phyloP scores from a whole-genome alignment of 306 rosid genomes.

The Begonia peltatifolia region DNA sequence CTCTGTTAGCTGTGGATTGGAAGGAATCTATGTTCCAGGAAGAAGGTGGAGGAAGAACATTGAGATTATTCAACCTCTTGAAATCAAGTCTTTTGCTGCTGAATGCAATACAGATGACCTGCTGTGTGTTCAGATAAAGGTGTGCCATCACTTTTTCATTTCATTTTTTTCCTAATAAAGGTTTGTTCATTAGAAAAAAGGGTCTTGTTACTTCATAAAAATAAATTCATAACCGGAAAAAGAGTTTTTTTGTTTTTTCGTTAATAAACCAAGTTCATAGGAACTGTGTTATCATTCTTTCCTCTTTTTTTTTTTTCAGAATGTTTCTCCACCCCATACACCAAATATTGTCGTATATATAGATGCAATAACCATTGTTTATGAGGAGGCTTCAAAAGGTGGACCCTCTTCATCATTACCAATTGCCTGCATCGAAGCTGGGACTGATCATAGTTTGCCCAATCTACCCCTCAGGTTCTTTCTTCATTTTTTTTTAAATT shows the following conservation, averaged over 20 bases:
- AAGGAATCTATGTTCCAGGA: slow-evolving; percentile 81
- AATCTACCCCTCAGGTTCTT: slow-evolving; percentile 74
- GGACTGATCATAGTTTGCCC: slow-evolving; percentile 72
- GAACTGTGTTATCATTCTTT: too few relatives aligned
- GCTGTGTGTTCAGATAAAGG: slow-evolving; percentile 90
- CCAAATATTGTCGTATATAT: slow-evolving; percentile 67
- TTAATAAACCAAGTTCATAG: too few relatives aligned
- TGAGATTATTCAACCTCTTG: slow-evolving; percentile 77
- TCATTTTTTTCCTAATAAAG: too few relatives aligned
- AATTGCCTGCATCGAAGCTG: slow-evolving; percentile 78
- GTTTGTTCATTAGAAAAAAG: too few relatives aligned
- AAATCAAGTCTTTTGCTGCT: slow-evolving; percentile 69
- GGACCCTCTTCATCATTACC: slow-evolving; percentile 59
- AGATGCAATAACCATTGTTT: slow-evolving; percentile 78
- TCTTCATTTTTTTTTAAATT: too few relatives aligned
- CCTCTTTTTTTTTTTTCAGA: slow-evolving; percentile 39
- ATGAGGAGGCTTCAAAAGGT: slow-evolving; percentile 52
- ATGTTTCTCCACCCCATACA: slow-evolving; percentile 64
- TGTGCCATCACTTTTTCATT: slow-evolving; percentile 14
- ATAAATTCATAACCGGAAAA: too few relatives aligned
- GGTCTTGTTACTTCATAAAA: too few relatives aligned
- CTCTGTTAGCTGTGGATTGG: slow-evolving; percentile 87
- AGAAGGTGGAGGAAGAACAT: slow-evolving; percentile 91
- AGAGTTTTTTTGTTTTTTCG: too few relatives aligned
- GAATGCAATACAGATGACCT: slow-evolving; percentile 84